Percentiles rank a stretch among this genome's conserved stretches.
phyloP scores from a whole-genome alignment of 495 filamentous ascomycete species.

The Podospora australis region DNA sequence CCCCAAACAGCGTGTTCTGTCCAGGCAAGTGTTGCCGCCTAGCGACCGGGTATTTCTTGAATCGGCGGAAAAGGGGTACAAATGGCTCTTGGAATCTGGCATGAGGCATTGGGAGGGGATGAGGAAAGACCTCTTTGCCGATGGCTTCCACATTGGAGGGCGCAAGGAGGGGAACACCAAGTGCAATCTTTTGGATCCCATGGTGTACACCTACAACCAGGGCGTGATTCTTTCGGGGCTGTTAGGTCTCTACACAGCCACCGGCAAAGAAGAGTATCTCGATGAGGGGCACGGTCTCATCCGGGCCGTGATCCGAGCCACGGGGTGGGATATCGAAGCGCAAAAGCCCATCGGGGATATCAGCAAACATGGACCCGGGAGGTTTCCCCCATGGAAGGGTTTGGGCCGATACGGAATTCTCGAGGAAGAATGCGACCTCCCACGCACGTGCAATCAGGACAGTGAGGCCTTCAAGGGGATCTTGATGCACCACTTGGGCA shows the following conservation, averaged over 20 bases:
- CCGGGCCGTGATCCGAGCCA: slow-evolving; percentile 63
- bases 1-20: background rate
- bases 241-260: slow-evolving; percentile 71
- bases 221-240: slow-evolving; percentile 85
- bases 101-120: slow-evolving; percentile 78
- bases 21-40: slow-evolving; percentile 21
- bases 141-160: slow-evolving; percentile 84
- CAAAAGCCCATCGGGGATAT: slow-evolving; percentile 30
- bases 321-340: slow-evolving; percentile 55
- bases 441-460: slow-evolving; percentile 72
- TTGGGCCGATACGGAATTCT: slow-evolving; percentile 73
- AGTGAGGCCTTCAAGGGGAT: slow-evolving; percentile 93
- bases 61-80: slow-evolving; percentile 70
- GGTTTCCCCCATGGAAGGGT: slow-evolving; percentile 56
- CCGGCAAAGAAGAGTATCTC: slow-evolving; percentile 60
- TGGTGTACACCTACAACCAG: slow-evolving; percentile 96
- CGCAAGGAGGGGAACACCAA: slow-evolving; percentile 50
- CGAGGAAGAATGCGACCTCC: slow-evolving; percentile 78
- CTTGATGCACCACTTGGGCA: slow-evolving; percentile 80
- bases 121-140: slow-evolving; percentile 78
- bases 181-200: slow-evolving; percentile 72
- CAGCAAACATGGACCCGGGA: background rate
- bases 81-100: slow-evolving; percentile 68
- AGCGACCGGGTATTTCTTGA: slow-evolving; percentile 61
- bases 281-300: slow-evolving; percentile 72